phyloP scores from a whole-genome alignment of 2,329 filamentous ascomycete genomes.

The Paracamarosporium sp. region DNA sequence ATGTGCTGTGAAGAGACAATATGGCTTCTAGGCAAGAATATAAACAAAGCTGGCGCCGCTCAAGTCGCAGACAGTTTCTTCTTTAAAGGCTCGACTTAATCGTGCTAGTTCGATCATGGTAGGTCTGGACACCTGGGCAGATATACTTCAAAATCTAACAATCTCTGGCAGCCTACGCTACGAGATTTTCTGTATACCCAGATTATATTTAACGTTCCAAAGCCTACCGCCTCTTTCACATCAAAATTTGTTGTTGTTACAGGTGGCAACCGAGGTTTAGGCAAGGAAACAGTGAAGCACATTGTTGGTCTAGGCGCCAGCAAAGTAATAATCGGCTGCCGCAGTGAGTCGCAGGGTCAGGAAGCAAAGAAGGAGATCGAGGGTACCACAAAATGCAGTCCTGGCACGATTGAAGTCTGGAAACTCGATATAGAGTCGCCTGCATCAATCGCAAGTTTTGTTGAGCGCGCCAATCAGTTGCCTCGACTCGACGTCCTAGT shows the following conservation, averaged over 20 bases:
- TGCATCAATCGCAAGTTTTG: not conserved
- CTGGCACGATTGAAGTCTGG: not conserved
- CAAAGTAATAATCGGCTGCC: not conserved
- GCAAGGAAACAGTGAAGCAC: not conserved
- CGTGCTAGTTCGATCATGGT: too few species aligned
- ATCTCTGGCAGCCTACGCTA: not conserved
- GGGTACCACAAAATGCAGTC: not conserved
- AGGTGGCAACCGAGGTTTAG: not conserved
- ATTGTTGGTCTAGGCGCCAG: not conserved
- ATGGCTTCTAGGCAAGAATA: not conserved
- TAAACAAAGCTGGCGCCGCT: not conserved
- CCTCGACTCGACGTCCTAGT: not conserved
- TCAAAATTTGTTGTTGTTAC: not conserved
- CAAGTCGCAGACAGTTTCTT: too few species aligned
- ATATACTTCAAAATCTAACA: too few species aligned
- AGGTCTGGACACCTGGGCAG: too few species aligned
- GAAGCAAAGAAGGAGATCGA: not conserved
- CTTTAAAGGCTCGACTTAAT: too few species aligned
- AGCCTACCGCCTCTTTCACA: not conserved
- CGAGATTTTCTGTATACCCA: not conserved
- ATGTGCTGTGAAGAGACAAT: not conserved
- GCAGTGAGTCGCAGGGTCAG: not conserved
- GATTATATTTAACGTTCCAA: not conserved
- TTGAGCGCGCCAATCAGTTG: not conserved
- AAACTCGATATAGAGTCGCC: not conserved